Evolutionary conservation across 306 rosid species (phyloP), one percentile per base, ranked within the genome.

Genomic region (Ormosia emarginata): DNA sequence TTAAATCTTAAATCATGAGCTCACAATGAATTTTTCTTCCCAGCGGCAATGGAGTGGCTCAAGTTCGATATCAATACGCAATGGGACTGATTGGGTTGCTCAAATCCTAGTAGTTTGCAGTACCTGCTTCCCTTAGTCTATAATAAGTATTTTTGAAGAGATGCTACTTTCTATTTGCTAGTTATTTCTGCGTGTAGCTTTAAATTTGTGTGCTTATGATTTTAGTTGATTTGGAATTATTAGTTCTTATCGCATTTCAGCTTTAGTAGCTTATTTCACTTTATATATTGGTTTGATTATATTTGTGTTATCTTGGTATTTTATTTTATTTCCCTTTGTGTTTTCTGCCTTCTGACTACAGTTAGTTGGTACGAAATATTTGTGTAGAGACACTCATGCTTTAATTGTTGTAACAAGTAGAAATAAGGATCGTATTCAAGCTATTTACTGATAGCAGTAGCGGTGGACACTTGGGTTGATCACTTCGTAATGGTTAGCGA

Each of bases 41-140:
- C 77, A 82, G 91, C 91, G 7, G 86, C 87, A 75, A 85, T 66
- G 90, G 84, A 83, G 83, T 77, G 83, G 85, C 90, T 73, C 84
- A 56, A 86, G 88, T 81, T 82, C 82, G 41, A 85, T 79, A 80
- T 46, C 85, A 65, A 86, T 77, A 40, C 89, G 71, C 89, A 77
- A 81, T 84, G 97, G 96, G 97, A 89, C 95, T 89, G 98, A 97
- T 94, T 93, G 97, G 87, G 86, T 89, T 96, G 98, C 97, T 90
- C 91, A 90, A 92, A 91, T 90, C 96, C 94, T 84, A 90, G 88
- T 91, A 91, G 93, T 84, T 93, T 89, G 94, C 94, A 81, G 92
- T 91, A 90, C 88, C 86, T 89, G 92, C 89, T 92, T 89, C 84
- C 74, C 83, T 49, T 92, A 91, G 97, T 86, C 88, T 86, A 89